These are phyloP conservation scores for Metarhizium rileyi DNA, from an alignment of 2,329 filamentous ascomycete species.

Conservation along the genomic window DNA sequence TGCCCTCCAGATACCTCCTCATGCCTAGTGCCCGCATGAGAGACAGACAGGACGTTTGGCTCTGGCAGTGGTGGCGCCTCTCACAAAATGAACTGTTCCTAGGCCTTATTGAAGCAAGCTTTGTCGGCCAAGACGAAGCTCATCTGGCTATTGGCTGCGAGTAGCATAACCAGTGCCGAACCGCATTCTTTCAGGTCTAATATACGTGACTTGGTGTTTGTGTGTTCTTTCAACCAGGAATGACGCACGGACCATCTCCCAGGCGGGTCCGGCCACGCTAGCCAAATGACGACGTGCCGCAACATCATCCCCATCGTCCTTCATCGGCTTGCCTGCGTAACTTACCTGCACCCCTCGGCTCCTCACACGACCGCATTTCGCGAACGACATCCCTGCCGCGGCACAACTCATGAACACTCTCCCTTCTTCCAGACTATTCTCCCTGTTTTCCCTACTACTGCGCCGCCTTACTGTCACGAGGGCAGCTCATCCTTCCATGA, in stretches of 20 bases:
- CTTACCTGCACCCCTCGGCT: no score
- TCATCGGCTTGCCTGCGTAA: neutral
- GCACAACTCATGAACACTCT: neutral
- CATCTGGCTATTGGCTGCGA: no score
- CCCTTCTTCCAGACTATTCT: neutral
- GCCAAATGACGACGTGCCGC: conserved; percentile 2
- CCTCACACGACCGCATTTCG: conserved; percentile 1
- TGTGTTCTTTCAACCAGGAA: neutral
- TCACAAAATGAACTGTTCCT: no score
- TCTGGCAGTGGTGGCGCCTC: no score
- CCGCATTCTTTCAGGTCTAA: no score
- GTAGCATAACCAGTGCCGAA: no score
- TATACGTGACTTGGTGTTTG: no score
- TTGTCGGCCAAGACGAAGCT: no score
- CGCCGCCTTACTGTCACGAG: neutral
- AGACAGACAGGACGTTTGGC: no score
- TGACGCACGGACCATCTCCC: conserved; percentile 1
- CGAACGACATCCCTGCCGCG: neutral
- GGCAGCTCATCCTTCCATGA: conserved; percentile 20
- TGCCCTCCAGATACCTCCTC: no score
- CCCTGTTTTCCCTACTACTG: neutral
- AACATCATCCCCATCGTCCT: neutral
- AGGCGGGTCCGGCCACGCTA: neutral
- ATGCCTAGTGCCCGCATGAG: no score
- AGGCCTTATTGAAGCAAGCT: no score